Evolutionary conservation across 345 rosid species (phyloP).

Genomic region (Triadica sebifera): DNA sequence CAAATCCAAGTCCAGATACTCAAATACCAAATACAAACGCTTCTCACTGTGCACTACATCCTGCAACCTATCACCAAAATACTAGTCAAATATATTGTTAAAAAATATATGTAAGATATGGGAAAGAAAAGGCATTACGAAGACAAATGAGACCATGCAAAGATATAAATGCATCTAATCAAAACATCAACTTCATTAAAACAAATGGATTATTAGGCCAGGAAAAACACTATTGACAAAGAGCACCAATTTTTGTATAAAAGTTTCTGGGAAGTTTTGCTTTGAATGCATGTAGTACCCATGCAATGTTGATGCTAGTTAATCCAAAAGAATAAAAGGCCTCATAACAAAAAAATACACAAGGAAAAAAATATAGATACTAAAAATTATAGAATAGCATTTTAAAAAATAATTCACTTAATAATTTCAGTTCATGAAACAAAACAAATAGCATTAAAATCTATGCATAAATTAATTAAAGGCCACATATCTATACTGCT

Average conservation of each 20-base stretch:
- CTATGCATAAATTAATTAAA: too few species aligned
- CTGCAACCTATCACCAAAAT: constrained; percentile 61
- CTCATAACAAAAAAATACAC: too few species aligned
- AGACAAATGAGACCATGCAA: neutral
- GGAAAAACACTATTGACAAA: too few species aligned
- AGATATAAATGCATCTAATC: neutral
- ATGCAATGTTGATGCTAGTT: too few species aligned
- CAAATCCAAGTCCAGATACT: constrained; percentile 93
- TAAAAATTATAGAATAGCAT: neutral
- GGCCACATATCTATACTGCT: too few species aligned
- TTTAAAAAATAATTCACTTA: neutral
- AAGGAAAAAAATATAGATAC: neutral
- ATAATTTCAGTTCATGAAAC: neutral
- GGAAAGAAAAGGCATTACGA: neutral
- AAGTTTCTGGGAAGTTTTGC: too few species aligned
- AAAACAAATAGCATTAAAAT: too few species aligned
- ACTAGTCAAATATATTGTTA: constrained; percentile 1
- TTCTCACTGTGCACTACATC: constrained; percentile 98
- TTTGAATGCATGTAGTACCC: too few species aligned
- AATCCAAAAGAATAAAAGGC: too few species aligned
- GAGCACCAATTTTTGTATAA: too few species aligned
- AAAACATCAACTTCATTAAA: neutral
- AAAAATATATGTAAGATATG: neutral
- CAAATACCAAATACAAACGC: constrained; percentile 88
- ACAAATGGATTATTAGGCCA: too few species aligned